Evolutionary conservation across 306 rosid species (phyloP), one percentile per base, ranked within the genome.

Genomic region (Glycyrrhiza uralensis): DNA sequence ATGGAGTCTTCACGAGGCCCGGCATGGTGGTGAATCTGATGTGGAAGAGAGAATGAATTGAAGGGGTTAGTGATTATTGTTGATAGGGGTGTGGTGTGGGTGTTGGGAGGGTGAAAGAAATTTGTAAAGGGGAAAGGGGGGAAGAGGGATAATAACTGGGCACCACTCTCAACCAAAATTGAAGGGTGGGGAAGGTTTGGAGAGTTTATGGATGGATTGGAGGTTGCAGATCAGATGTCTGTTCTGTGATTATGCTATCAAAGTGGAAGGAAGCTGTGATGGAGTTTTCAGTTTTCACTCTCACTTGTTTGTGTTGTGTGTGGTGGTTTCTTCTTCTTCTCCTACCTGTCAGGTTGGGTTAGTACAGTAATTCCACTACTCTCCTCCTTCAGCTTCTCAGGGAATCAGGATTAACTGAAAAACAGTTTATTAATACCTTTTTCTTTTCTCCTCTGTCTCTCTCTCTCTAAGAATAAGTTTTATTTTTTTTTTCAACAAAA

Each of bases 1-100:
- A 87, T 4, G 97, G 97, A 13, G 92, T 80, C 67, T 92, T 92
- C 20, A 94, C 96, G 3, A 95, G 69, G 29, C 97, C 99, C 2
- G 99, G 97, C 99, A 91, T 94, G 70, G 61, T 94, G 70, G 61
- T 76, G 74, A 18, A 5, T 17, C 1, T 2, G 0, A 52, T 0
- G 47, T 1, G 7, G 4, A 30, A 33, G 38, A 39, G 66, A 6
- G 66, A 59, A 19, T 29, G 33, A 44, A 29, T 3, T 18, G 44
- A n/a, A 41, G 5, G n/a, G n/a, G n/a, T n/a, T n/a, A n/a, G n/a
- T n/a, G n/a, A n/a, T n/a, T n/a, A n/a, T n/a, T n/a, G n/a, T n/a
- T n/a, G n/a, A n/a, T n/a, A n/a, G n/a, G n/a, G n/a, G n/a, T n/a
- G n/a, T 23, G 29, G 4, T 26, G 24, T 47, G 47, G 8, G 13